Percentiles rank a stretch among this genome's conserved stretches.
These are phyloP conservation scores for Phlyctochytrium arcticum DNA, from an alignment of 192 early-diverging fungal species.

Conservation along the genomic window DNA sequence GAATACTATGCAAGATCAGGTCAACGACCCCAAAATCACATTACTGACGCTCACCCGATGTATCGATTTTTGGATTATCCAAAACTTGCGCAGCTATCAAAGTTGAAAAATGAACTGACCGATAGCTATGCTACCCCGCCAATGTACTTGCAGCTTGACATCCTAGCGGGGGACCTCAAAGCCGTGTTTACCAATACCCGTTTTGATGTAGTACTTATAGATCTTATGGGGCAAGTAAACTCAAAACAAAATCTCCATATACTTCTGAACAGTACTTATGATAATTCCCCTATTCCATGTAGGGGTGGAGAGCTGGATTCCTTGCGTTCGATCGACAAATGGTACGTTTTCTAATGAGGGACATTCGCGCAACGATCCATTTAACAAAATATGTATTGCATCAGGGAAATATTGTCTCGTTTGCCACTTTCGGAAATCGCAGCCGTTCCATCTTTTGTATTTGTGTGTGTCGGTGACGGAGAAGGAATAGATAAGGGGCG, in stretches of 20 bases:
- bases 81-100: slow-evolving; percentile 46
- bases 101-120: slow-evolving; percentile 42
- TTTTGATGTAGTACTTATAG: slow-evolving; percentile 64
- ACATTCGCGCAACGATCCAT: slow-evolving; percentile 46
- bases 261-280: neutral
- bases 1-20: slow-evolving; percentile 53
- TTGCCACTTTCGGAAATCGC: slow-evolving; percentile 55
- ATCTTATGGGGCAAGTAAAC: slow-evolving; percentile 55
- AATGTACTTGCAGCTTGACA: slow-evolving; percentile 34
- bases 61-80: slow-evolving; percentile 61
- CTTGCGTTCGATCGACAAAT: neutral
- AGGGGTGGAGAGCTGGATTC: slow-evolving; percentile 20
- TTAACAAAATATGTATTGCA: too few relatives aligned
- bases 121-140: slow-evolving; percentile 40
- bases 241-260: neutral
- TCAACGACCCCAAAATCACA: slow-evolving; percentile 57
- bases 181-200: slow-evolving; percentile 10
- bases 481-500: slow-evolving; percentile 56
- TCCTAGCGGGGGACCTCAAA: neutral
- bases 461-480: slow-evolving; percentile 55
- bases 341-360: slow-evolving; percentile 7
- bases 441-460: slow-evolving; percentile 59
- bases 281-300: slow-evolving; percentile 2
- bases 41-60: slow-evolving; percentile 39
- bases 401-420: slow-evolving; percentile 47